Base-by-base conservation (phyloP, 345 rosid genomes). In the Limnanthes douglasii region DNA sequence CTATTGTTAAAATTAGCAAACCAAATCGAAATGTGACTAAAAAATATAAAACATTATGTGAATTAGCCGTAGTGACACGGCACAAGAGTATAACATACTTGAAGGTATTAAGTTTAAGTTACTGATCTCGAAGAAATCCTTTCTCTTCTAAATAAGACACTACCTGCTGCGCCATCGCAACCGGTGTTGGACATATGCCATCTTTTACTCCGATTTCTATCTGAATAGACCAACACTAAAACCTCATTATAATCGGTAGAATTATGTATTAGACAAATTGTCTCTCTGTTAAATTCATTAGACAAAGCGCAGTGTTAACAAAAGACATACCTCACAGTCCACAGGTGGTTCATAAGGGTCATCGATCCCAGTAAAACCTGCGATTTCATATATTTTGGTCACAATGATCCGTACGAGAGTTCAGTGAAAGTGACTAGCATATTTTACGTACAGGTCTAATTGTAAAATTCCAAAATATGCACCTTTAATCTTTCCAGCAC, bases 301-400 rank as follows among this genome's bases (percentile, higher is more conserved):
- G 12, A 31, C 1, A 27, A 15, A 8, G 24, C 21, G 6, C 21
- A 13, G 25, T 8, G 39, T 10, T 8, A 22, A 20, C 26, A 35
- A 4, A 7, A 41, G 11, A 24, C 39, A 30, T 68, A 79, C 93
- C 90, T 88, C 95, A 19, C 93, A 76, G 8, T 67, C 72, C 59
- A 78, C 39, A 4, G 97, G 95, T 1, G 86, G 70, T 57, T 88
- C 95, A 14, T 88, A 83, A 1, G 90, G 90, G 43, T 88, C 97
- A 58, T 88, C 97, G 35, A 88, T 79, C 31, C 97, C 95, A 3
- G 97, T 78, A 56, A 88, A 83, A 57, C 95, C 95, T 82, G 66
- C 49, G 17, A 34, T 3, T 31, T 21, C 19, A 4, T 37, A 9
- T 39, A 11, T 17, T 54, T 10, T 41, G 48, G 34, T 36, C 30